phyloP scores from a whole-genome alignment of 169 alveolate species.

The Plasmodium billcollinsi region DNA sequence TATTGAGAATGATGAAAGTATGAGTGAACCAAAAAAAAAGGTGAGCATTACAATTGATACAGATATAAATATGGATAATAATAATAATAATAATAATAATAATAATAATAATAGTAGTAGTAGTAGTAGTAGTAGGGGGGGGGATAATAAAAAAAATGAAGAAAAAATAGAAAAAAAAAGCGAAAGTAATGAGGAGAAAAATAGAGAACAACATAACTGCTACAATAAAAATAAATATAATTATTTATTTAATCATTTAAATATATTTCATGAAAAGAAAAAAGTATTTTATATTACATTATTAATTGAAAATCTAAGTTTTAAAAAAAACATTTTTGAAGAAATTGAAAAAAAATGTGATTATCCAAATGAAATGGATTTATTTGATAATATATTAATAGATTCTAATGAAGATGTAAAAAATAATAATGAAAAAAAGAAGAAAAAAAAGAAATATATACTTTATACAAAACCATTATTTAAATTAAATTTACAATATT shows the following conservation, averaged over 20 bases:
- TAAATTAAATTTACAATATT: slow-evolving; percentile 92
- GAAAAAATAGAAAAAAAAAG: not conserved
- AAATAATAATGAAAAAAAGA: not conserved
- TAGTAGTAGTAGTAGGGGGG: not conserved
- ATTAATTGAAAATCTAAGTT: slow-evolving; percentile 65
- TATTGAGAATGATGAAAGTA: not conserved
- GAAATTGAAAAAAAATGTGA: slow-evolving; percentile 72
- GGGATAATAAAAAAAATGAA: not conserved
- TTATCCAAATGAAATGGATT: slow-evolving; percentile 73
- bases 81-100: not conserved
- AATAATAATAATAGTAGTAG: not conserved
- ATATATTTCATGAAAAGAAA: slow-evolving; percentile 17
- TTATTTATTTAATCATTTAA: not conserved
- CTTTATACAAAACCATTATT: slow-evolving; percentile 86
- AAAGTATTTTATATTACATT: slow-evolving; percentile 58
- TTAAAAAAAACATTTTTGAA: slow-evolving; percentile 64
- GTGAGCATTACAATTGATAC: not conserved
- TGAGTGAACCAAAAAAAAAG: not conserved
- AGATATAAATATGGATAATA: not conserved
- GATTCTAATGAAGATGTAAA: slow-evolving; percentile 68
- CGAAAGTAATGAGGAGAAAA: not conserved
- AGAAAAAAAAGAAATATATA: slow-evolving; percentile 32
- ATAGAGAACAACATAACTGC: not conserved
- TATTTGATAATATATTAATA: slow-evolving; percentile 62
- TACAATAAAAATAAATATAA: not conserved